Evolutionary conservation across 2,329 filamentous ascomycete species (phyloP).

Genomic region (Botrytis fragariae): DNA sequence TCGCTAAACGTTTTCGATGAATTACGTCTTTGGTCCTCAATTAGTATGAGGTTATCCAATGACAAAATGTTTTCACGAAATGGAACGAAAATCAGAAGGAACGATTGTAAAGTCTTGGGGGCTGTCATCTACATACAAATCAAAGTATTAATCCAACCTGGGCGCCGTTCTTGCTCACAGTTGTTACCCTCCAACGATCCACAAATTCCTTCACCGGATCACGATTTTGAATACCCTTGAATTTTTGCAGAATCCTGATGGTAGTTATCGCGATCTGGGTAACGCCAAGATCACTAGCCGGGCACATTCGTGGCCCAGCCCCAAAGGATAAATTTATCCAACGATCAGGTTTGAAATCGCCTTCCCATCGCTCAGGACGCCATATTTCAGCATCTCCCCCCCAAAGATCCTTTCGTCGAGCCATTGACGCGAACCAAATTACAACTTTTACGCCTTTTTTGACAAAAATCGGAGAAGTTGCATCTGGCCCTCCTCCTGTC

Average conservation of each 20-base stretch:
- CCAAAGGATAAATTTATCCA: constrained; percentile 7
- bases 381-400: background rate
- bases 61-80: background rate
- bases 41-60: too few species aligned
- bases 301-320: background rate
- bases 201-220: background rate
- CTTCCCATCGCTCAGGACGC: background rate
- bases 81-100: background rate
- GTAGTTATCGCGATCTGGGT: background rate
- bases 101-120: background rate
- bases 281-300: constrained; percentile 9
- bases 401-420: background rate
- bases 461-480: background rate
- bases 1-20: too few species aligned
- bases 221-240: background rate
- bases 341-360: constrained; percentile 3
- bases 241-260: background rate
- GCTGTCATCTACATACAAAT: background rate
- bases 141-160: background rate
- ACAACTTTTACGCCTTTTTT: background rate
- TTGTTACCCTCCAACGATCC: constrained; percentile 4
- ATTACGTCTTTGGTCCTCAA: too few species aligned
- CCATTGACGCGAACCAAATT: background rate
- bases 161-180: constrained; percentile 8
- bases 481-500: background rate